Conservation (phyloP, 1,284 basidiomycete genomes). For the Apiotrichum porosum region DNA sequence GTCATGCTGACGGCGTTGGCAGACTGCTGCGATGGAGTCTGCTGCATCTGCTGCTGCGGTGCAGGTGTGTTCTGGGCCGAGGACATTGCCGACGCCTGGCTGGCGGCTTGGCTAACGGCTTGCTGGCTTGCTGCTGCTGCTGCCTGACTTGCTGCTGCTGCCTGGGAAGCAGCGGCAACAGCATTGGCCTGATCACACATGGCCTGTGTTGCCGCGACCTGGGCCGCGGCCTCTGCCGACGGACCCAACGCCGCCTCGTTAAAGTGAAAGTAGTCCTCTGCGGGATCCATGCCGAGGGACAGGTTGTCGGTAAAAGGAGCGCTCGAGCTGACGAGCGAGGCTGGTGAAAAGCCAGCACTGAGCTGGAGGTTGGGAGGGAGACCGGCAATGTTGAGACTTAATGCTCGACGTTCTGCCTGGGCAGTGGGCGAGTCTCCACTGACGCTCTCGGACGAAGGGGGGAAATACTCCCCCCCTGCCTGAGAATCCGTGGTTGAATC, state of each 20-base stretch:
- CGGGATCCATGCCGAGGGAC: conserved; percentile 18
- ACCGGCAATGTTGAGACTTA: conserved; percentile 34
- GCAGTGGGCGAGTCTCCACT: conserved; percentile 19
- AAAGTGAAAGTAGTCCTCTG: conserved; percentile 41
- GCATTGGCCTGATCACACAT: neutral
- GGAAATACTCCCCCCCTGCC: conserved; percentile 40
- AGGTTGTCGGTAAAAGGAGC: conserved; percentile 36
- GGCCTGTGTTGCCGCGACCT: neutral
- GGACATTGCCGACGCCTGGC: too few species aligned
- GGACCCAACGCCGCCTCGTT: conserved; percentile 22
- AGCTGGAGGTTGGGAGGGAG: conserved; percentile 22
- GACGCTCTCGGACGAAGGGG: conserved; percentile 30
- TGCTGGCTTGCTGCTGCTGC: conserved; percentile 4
- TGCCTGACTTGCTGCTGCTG: conserved; percentile 5
- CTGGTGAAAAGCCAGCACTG: conserved; percentile 25
- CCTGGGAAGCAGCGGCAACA: neutral
- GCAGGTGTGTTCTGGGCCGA: too few species aligned
- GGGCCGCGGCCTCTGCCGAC: neutral
- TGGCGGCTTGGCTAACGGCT: too few species aligned
- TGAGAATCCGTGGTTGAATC: conserved; percentile 37
- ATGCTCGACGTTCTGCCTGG: conserved; percentile 22
- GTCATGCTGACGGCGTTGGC: neutral
- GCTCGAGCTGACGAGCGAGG: conserved; percentile 30
- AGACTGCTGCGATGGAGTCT: neutral
- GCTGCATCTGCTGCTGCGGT: neutral